A percentile compares a stretch with the other conserved stretches of the same genome.
Evolutionary conservation across 2,329 filamentous ascomycete species (phyloP).

Genomic region (Botrytis paeoniae): DNA sequence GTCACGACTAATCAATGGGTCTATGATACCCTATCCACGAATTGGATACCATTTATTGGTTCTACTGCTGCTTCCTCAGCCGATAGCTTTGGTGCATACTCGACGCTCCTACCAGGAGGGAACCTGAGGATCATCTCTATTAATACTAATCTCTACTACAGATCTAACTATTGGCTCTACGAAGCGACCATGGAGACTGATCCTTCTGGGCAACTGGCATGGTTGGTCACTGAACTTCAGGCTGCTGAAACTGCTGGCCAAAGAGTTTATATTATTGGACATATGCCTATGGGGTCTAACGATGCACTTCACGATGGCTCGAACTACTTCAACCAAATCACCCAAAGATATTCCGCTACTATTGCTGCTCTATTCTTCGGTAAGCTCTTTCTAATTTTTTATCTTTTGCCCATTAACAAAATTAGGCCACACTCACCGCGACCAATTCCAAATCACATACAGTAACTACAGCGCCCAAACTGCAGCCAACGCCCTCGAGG

Average conservation of each 20-base stretch:
- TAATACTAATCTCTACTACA: constrained; percentile 45
- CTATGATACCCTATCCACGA: constrained; percentile 39
- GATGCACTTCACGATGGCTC: constrained; percentile 41
- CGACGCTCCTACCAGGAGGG: constrained; percentile 33
- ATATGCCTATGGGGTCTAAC: constrained; percentile 37
- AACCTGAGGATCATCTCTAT: constrained; percentile 44
- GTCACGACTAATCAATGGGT: constrained; percentile 39
- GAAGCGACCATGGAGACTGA: constrained; percentile 41
- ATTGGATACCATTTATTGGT: constrained; percentile 40
- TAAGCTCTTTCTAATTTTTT: background rate
- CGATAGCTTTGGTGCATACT: constrained; percentile 40
- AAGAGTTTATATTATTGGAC: constrained; percentile 41
- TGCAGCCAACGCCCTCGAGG: constrained; percentile 31
- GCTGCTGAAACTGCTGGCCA: constrained; percentile 40
- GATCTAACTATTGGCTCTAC: constrained; percentile 43
- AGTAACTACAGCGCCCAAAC: constrained; percentile 32
- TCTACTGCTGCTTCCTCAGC: constrained; percentile 31
- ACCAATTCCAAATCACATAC: constrained; percentile 39
- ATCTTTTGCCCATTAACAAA: background rate
- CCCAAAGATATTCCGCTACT: constrained; percentile 34
- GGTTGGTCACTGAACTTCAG: constrained; percentile 42
- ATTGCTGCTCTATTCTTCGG: constrained; percentile 38
- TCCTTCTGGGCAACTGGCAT: constrained; percentile 39
- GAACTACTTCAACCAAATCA: constrained; percentile 38
- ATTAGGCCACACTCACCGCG: constrained; percentile 38